Evolutionary conservation across 805 yeast species (phyloP), one percentile per base, ranked within the genome.

Genomic region (Wickerhamomyces queroliae): DNA sequence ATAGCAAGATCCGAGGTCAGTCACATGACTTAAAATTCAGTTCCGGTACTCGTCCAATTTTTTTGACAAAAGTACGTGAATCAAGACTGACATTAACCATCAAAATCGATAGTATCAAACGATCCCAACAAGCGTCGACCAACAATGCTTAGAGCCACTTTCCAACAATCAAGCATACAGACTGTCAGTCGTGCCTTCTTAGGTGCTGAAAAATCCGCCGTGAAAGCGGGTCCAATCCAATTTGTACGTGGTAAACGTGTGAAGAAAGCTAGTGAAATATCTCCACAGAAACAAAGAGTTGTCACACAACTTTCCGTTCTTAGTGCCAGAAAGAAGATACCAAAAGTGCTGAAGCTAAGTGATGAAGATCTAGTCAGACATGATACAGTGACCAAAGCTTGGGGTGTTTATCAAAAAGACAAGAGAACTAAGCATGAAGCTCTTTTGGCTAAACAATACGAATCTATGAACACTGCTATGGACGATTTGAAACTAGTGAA

Each of bases 271-370:
- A 62, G 63, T 12, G 46, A 57, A 2, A 58, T 66, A 40, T 59
- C 70, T 21, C 68, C 82, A 21, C 69, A 69, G 37, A 67, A 71
- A 35, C 69, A 74, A 58, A 66, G 76, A 40, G 62, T 68, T 26
- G 58, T 72, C 42, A 67, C 69, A 9, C 74, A 66, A 64, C 72
- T 91, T 46, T 82, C 95, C 30, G 95, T 91, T 18, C 61, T 90
- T 50, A 78, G 93, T 11, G 96, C 95, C 7, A 75, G 83, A 42
- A 80, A 89, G 67, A 91, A 89, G 62, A 90, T 82, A 62, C 99
- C 99, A 34, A 77, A 80, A 50, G 66, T 87, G 51, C 62, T 93
- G 46, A 86, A 81, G 53, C 66, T 89, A 25, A 73, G 81, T 49
- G 67, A 73, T 20, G 97, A 90, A 60, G 98, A 93, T 57, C 69